Base-by-base conservation (phyloP, 108 stramenopile genomes). In the Nitzschia palea region DNA sequence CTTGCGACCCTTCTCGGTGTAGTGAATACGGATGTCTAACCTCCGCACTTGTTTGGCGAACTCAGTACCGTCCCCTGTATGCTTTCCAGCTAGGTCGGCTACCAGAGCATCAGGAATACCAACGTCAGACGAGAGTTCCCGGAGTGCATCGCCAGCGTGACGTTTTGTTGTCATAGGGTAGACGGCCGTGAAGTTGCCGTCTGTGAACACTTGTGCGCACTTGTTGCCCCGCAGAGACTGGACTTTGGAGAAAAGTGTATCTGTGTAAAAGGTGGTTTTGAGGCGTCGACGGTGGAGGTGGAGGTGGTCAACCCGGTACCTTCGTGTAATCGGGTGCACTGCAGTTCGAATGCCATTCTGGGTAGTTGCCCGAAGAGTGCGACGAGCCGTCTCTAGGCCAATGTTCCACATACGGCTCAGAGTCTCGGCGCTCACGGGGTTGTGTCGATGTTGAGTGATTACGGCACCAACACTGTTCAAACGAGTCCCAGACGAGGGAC, bases 281-380 rank as follows among this genome's bases (percentile, higher is more conserved):
- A 35, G n/a, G 4, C 9, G 22, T n/a, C 58, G 31, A 17, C 37
- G 35, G n/a, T 9, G n/a, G 5, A 50, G 48, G 18, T 18, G 22
- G 5, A 5, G 48, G 18, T 50, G 48, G 15, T 14, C 15, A 20
- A 62, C 45, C 18, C 48, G 36, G n/a, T 53, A 66, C 0, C 74
- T 52, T 33, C 56, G 62, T 15, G 55, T 15, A 1, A 77, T 18
- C 57, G 70, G 62, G 14, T 70, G 44, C 20, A 51, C 15, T 0
- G 40, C 55, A 14, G 2, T 53, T 26, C 55, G 62, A 2, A 77
- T 56, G n/a, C 69, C 76, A 17, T 43, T 40, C 29, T 63, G 55
- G 3, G 74, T 76, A n/a, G 79, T 76, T 2, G 44, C 59, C 1
- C 29, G 0, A n/a, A 80, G 29, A 2, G 62, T 77, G 35, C 42